Evolutionary conservation across 176 grass and related monocot genomes (phyloP).

Genomic region (Puya raimondii): DNA sequence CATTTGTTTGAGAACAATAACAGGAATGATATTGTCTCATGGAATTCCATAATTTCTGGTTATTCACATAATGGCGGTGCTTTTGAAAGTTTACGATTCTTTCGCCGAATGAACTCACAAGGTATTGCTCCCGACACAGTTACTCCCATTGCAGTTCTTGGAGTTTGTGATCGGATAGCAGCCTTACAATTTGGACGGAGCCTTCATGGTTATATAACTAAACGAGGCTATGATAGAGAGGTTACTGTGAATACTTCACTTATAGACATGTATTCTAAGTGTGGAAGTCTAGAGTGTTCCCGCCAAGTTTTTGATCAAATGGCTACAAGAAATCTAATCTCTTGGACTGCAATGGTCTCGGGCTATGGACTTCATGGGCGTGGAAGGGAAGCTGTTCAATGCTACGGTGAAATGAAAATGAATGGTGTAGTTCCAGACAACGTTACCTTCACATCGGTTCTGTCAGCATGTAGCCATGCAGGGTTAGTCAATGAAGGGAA

Average conservation of each 20-base stretch:
- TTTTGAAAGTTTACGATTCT: slow-evolving; percentile 6
- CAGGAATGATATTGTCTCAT: slow-evolving; percentile 15
- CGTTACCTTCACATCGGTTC: slow-evolving; percentile 38
- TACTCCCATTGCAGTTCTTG: slow-evolving; percentile 18
- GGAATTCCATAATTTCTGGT: slow-evolving; percentile 22
- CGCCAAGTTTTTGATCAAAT: slow-evolving; percentile 18
- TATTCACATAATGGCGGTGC: slow-evolving; percentile 10
- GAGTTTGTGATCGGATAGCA: slow-evolving; percentile 14
- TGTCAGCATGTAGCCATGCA: slow-evolving; percentile 53
- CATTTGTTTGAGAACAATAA: slow-evolving; percentile 15
- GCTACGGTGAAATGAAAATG: slow-evolving; percentile 37
- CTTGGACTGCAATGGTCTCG: slow-evolving; percentile 24
- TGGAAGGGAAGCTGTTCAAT: slow-evolving; percentile 18
- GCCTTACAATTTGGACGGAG: slow-evolving; percentile 15
- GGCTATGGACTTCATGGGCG: slow-evolving; percentile 44
- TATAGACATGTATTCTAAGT: slow-evolving; percentile 22
- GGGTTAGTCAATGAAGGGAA: slow-evolving; percentile 46
- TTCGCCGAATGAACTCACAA: slow-evolving; percentile 15
- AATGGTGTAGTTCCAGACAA: slow-evolving; percentile 32
- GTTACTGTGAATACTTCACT: slow-evolving; percentile 18
- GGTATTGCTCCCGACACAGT: slow-evolving; percentile 3
- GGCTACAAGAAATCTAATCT: slow-evolving; percentile 24
- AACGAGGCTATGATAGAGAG: slow-evolving; percentile 3
- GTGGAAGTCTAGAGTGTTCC: slow-evolving; percentile 17
- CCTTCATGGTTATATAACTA: slow-evolving; percentile 16